Evolutionary conservation across 148 eudicot species (phyloP), one percentile per base, ranked within the genome.

Genomic region (Rhododendron simsii): DNA sequence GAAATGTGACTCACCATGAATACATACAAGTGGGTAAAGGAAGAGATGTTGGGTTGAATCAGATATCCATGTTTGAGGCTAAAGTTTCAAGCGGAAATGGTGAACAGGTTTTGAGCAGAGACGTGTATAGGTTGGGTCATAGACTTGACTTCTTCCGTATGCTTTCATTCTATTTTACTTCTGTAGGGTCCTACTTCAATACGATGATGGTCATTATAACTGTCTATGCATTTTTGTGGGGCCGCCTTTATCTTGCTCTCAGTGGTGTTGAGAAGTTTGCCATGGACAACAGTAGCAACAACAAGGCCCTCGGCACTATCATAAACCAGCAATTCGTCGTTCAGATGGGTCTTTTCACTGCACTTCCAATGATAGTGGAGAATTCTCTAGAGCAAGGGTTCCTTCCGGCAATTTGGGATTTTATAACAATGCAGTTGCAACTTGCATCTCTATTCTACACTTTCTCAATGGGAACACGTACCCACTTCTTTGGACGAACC

Each of bases 21-120:
- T 96, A 96, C 88, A 92, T 95, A 82, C 99, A 96, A 87, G 98
- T 96, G 88, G 99, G 99, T 57, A 96, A 96, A 86, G 99, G 99
- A 84, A 91, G 99, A 86, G 99, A 96, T 87, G 99, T 96, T 28
- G 99, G 99, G 83, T 87, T 96, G 83, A 96, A 96, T 87, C 99
- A 96, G 85, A 94, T 96, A 69, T 89, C 99, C 85, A 95, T 96
- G 95, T 96, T 96, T 89, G 99, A 96, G 91, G 99, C 98, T n/a
- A 96, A 96, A 87, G 98, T 96, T 88, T 93, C 99, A 35, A 92
- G 98, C 85, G 99, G 99, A 45, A 96, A 96, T 45, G 99, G 99
- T 21, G 99, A 96, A 88, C 99, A 96, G 89, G 88, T 92, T 87
- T 87, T 96, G 87, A 96, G 99, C 90, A 95, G 99, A 83, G 99